Conservation (phyloP, 164 flowering plant species). For the Cinnamomum chago region DNA sequence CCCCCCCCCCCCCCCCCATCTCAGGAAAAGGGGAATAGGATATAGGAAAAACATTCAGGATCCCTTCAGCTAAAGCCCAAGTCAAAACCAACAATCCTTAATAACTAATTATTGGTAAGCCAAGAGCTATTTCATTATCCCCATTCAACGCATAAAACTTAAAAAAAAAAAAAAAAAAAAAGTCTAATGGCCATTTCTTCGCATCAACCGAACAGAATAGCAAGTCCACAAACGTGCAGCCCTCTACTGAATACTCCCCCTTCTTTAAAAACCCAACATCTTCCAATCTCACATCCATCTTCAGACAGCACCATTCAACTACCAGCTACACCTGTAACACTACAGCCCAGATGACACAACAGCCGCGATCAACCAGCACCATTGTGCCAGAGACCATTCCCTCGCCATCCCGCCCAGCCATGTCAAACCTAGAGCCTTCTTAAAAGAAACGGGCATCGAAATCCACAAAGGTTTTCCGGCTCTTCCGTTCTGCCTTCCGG, state of each 20-base stretch:
- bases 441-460: constrained; percentile 21
- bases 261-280: neutral
- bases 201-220: neutral
- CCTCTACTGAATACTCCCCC: neutral
- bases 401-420: constrained; percentile 10
- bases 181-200: neutral
- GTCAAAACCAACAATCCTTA: too few relatives aligned
- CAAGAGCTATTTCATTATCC: too few relatives aligned
- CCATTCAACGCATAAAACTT: too few relatives aligned
- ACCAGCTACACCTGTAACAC: neutral
- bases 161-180: too few relatives aligned
- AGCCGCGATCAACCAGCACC: constrained; percentile 9
- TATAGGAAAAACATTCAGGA: too few relatives aligned
- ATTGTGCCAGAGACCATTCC: constrained; percentile 6
- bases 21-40: too few relatives aligned
- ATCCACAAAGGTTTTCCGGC: constrained; percentile 35
- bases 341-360: neutral
- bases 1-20: too few relatives aligned
- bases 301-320: neutral
- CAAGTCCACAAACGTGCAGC: neutral
- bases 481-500: constrained; percentile 49
- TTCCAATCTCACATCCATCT: neutral
- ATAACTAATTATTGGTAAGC: too few relatives aligned
- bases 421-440: constrained; percentile 45
- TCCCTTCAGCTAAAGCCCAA: too few relatives aligned